These are phyloP conservation scores for Petasospora rhodanensis DNA, from an alignment of 1,139 yeast species.

Conservation along the genomic window DNA sequence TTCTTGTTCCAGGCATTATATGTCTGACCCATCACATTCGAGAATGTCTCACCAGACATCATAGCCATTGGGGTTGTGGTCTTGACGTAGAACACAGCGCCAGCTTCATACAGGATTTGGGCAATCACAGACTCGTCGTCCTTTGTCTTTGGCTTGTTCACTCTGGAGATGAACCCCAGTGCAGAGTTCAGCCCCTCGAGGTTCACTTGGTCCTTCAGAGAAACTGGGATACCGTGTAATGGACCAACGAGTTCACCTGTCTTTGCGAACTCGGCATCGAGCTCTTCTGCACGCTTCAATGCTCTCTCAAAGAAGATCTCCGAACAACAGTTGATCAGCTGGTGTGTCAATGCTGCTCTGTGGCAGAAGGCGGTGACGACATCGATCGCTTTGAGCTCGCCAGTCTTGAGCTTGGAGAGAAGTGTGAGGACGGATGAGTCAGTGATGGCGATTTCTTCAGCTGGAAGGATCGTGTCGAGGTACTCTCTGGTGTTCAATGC, in stretches of 20 bases:
- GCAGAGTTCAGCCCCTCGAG: not conserved
- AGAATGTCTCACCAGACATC: conserved; percentile 46
- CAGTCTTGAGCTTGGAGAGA: conserved; percentile 23
- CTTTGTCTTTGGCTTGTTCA: conserved; percentile 32
- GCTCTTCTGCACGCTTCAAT: too few species aligned
- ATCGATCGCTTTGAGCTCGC: conserved; percentile 34
- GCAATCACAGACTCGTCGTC: conserved; percentile 38
- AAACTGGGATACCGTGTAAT: conserved; percentile 63
- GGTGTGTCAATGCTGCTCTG: conserved; percentile 54
- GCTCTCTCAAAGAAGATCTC: too few species aligned
- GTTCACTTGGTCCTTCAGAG: conserved; percentile 37
- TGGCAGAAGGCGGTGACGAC: conserved; percentile 30
- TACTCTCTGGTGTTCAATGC: conserved; percentile 2
- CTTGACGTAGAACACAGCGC: conserved; percentile 53
- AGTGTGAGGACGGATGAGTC: conserved; percentile 5
- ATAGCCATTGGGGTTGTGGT: conserved; percentile 57
- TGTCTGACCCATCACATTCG: conserved; percentile 45
- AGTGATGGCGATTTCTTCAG: conserved; percentile 5
- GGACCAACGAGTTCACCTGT: conserved; percentile 43
- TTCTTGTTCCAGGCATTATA: conserved; percentile 39
- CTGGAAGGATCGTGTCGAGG: conserved; percentile 9
- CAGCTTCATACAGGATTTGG: conserved; percentile 35
- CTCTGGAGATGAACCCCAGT: conserved; percentile 28
- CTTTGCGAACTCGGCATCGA: conserved; percentile 36
- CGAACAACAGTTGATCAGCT: too few species aligned